Conservation (phyloP, 2,329 filamentous ascomycete genomes). For the Cercospora nicotianae region DNA sequence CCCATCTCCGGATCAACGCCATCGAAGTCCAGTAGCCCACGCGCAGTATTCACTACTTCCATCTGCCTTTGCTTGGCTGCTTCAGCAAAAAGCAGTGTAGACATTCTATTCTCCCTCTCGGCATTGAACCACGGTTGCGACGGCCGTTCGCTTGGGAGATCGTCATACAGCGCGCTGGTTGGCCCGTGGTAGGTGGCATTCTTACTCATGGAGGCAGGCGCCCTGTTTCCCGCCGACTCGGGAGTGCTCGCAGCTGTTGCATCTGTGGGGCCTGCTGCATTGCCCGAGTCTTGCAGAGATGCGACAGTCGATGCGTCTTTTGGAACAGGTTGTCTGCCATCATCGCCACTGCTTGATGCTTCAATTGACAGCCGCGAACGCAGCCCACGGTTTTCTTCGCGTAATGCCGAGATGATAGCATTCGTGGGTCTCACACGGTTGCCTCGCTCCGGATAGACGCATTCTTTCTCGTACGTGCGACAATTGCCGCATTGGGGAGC, state of each 20-base stretch:
- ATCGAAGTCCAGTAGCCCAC: conserved; percentile 56
- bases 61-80: conserved; percentile 53
- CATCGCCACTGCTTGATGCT: neutral
- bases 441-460: conserved; percentile 44
- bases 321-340: neutral
- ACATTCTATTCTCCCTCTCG: conserved; percentile 43
- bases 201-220: conserved; percentile 23
- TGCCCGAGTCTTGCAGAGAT: neutral
- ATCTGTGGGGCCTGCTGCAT: neutral
- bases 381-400: conserved; percentile 27
- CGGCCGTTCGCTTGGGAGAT: conserved; percentile 29
- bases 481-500: conserved; percentile 51
- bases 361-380: conserved; percentile 10
- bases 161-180: conserved; percentile 53
- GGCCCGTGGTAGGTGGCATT: conserved; percentile 52
- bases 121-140: conserved; percentile 20
- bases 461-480: conserved; percentile 48
- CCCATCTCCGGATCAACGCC: conserved; percentile 55
- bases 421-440: conserved; percentile 34
- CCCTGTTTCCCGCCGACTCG: conserved; percentile 1
- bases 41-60: conserved; percentile 50
- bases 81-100: conserved; percentile 51
- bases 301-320: neutral
- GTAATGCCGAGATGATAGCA: conserved; percentile 21
- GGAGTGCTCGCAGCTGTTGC: neutral